These are phyloP conservation scores for Acorus calamus DNA, from an alignment of 106 monocot species.

Conservation along the genomic window DNA sequence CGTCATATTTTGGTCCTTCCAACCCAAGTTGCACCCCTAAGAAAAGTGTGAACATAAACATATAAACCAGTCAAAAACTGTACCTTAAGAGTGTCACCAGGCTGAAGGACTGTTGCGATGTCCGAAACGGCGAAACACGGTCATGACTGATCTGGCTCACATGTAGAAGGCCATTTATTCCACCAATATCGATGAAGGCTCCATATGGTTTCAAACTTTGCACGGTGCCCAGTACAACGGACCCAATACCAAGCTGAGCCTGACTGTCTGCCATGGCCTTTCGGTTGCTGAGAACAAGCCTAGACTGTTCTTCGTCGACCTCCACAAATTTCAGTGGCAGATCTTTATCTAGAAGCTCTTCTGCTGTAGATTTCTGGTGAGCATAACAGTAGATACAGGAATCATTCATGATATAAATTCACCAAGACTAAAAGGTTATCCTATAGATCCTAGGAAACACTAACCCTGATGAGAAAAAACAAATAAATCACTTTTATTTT, in stretches of 20 bases:
- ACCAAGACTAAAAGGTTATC: background rate
- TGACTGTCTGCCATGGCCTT: constrained; percentile 88
- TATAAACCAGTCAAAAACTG: background rate
- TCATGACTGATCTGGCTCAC: constrained; percentile 99
- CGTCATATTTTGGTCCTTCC: too few relatives aligned
- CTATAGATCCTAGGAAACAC: too few relatives aligned
- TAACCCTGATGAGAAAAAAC: too few relatives aligned
- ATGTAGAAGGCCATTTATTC: constrained; percentile 89
- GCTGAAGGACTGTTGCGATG: constrained; percentile 80
- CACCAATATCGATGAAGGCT: constrained; percentile 92
- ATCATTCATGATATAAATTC: background rate
- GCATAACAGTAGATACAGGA: background rate
- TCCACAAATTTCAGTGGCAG: constrained; percentile 81
- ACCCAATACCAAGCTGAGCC: constrained; percentile 93
- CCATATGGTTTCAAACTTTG: constrained; percentile 93
- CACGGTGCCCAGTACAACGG: constrained; percentile 82
- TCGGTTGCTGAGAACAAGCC: constrained; percentile 90
- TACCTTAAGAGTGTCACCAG: constrained; percentile 94
- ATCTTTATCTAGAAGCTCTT: constrained; percentile 78
- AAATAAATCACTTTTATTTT: too few relatives aligned
- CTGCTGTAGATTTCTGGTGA: constrained; percentile 64
- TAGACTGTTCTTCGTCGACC: constrained; percentile 84
- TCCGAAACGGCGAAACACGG: constrained; percentile 80
- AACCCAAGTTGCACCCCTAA: too few relatives aligned
- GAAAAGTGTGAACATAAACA: too few relatives aligned